Evolutionary conservation across 768 basidiomycete genomes (phyloP), one percentile per base, ranked within the genome.

Genomic region (Holtermanniella nyarrowii): DNA sequence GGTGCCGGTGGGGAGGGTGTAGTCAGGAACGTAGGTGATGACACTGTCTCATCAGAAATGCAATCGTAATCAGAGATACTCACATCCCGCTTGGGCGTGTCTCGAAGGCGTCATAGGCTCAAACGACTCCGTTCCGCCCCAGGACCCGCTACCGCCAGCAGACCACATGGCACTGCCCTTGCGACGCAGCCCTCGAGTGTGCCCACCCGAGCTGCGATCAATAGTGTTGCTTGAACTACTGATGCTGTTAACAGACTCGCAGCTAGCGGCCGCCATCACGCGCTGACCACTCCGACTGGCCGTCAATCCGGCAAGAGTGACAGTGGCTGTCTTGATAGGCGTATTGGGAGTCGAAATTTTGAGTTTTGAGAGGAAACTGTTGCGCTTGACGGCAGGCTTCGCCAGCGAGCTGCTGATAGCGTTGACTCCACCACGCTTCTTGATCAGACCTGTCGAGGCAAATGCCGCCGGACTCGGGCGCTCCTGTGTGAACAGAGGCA

Each of bases 361-460:
- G 31, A 37, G 16, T 7, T 7, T 7, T 16, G 31, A 7, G 7
- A 37, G 31, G 10, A 37, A 16, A 16, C 31, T 37, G 16, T 37
- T 7, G 31, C 31, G 31, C 31, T 37, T 37, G 16, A 7, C 10
- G 10, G 31, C 31, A 7, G 31, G 31, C 16, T 16, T 7, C 10
- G 31, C 31, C 31, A 37, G 31, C 31, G 31, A 37, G 31, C 31
- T 7, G 31, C 31, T 48, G 48, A 40, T 64, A 67, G 18, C 46
- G 65, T 61, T 13, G 62, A 56, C 24, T 58, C 60, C 0, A 61
- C 37, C 10, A 55, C 53, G 61, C 54, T 71, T 71, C 65, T 74
- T 74, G 48, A 75, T 63, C 24, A 75, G 60, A 1, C 74, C 74
- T 10, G 73, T 72, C 16, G 68, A 70, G 27, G 70, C 65, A 54